Percentiles rank a stretch among this genome's conserved stretches.
Evolutionary conservation across 495 filamentous ascomycete species (phyloP).

Genomic region (Glutinoglossum americanum): DNA sequence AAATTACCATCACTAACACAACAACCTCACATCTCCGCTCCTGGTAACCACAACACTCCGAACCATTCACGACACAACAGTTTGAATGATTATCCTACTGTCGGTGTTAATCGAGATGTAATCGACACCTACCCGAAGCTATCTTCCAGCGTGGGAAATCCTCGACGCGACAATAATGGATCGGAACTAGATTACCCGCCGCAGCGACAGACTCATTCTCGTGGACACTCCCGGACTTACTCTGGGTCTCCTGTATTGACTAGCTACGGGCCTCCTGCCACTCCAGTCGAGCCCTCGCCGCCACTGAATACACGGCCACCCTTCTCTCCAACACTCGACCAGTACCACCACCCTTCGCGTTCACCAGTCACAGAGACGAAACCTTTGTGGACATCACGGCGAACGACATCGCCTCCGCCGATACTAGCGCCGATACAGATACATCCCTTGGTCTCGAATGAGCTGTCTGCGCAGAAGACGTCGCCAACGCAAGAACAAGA

Average conservation of each 20-base stretch:
- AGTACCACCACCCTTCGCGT: constrained; percentile 1
- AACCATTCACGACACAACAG: not conserved
- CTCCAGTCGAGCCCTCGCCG: constrained; percentile 1
- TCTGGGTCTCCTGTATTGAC: not conserved
- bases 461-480: not conserved
- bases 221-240: not conserved
- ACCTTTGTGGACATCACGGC: not conserved
- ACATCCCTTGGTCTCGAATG: not conserved
- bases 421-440: not conserved
- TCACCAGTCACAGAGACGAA: not conserved
- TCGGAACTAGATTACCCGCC: not conserved
- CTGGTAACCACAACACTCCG: not conserved
- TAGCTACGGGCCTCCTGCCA: not conserved
- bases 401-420: not conserved
- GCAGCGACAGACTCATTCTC: not conserved
- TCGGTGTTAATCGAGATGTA: not conserved
- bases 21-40: not conserved
- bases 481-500: not conserved
- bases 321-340: constrained; percentile 1
- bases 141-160: not conserved
- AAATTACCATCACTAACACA: not conserved
- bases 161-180: not conserved
- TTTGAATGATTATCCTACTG: not conserved
- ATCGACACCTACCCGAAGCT: not conserved
- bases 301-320: not conserved